Evolutionary conservation across 208 protist genomes (phyloP).

Genomic region (Leptomonas seymouri): DNA sequence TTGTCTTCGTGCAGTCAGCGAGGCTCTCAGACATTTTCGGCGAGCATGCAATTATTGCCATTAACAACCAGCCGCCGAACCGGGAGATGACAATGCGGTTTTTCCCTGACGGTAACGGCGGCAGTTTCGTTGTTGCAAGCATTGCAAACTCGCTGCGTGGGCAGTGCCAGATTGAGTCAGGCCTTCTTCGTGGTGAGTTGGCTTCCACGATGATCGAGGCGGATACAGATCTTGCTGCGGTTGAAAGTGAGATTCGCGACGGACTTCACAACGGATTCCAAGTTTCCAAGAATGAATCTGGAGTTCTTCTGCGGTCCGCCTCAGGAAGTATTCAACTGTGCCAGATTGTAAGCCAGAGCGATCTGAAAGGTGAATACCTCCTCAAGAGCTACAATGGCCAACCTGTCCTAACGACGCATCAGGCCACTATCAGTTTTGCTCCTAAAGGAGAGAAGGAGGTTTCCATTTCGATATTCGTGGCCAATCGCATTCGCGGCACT

Average conservation of each 20-base stretch:
- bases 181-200: constrained; percentile 47
- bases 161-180: constrained; percentile 50
- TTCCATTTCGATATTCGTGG: constrained; percentile 44
- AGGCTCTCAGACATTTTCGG: constrained; percentile 52
- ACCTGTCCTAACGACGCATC: constrained; percentile 33
- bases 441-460: constrained; percentile 31
- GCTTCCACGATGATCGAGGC: constrained; percentile 48
- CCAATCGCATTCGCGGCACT: constrained; percentile 50
- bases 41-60: constrained; percentile 57
- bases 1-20: constrained; percentile 47
- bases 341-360: constrained; percentile 37
- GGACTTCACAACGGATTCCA: constrained; percentile 47
- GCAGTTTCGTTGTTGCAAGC: constrained; percentile 51
- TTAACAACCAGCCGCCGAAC: constrained; percentile 53
- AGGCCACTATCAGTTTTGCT: constrained; percentile 48
- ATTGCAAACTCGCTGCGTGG: constrained; percentile 63
- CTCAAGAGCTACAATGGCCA: constrained; percentile 59
- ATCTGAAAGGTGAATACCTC: constrained; percentile 64
- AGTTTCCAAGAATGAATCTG: constrained; percentile 38
- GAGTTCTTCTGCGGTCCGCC: constrained; percentile 42
- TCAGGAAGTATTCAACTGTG: constrained; percentile 46
- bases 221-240: constrained; percentile 29
- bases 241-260: constrained; percentile 49
- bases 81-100: constrained; percentile 54
- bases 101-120: constrained; percentile 38